Evolutionary conservation across 2,329 filamentous ascomycete genomes (phyloP), one percentile per base, ranked within the genome.

Genomic region (Thermoascus crustaceus): DNA sequence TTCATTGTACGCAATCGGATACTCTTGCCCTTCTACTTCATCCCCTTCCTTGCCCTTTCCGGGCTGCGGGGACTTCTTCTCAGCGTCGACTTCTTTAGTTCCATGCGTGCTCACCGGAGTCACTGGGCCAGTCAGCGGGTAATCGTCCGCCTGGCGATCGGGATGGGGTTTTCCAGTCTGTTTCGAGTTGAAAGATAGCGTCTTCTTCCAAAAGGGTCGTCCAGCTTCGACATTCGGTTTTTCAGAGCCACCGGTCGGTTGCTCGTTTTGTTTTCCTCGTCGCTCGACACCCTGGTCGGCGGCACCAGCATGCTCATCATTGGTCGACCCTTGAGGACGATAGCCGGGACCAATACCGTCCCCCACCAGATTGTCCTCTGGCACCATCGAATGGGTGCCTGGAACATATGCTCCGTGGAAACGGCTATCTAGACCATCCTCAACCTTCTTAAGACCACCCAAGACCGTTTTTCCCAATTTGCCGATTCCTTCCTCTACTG

Each of bases 1-100:
- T 21, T 75, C 58, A 42, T 83, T 76, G 51, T 75, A 78, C 0
- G 82, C 76, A 2, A 66, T 40, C 0, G 76, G 73, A 49, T 94
- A 93, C 5, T 63, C 57, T 32, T 60, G 46, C 10, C 46, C 50
- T 30, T 55, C 43, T 6, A 37, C 7, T 32, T 52, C 37, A 6
- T 53, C 50, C 5, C 50, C 48, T 31, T 55, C 47, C 29, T 50
- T 52, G 38, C 39, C 42, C 26, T 35, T 50, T 40, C 10, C 27
- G 22, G 17, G 34, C 33, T 26, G 39, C 32, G 11, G 4, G 7
- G 26, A 16, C 5, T 16, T 18, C 13, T 40, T 36, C 22, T 41
- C 39, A 7, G 42, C 35, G 8, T 35, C 30, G 21, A 17, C 11
- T 29, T 27, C 19, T 25, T 29, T 7, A 16, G 7, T 17, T 29